phyloP scores from a whole-genome alignment of 2,329 filamentous ascomycete species.

The Passalora sequoiae region DNA sequence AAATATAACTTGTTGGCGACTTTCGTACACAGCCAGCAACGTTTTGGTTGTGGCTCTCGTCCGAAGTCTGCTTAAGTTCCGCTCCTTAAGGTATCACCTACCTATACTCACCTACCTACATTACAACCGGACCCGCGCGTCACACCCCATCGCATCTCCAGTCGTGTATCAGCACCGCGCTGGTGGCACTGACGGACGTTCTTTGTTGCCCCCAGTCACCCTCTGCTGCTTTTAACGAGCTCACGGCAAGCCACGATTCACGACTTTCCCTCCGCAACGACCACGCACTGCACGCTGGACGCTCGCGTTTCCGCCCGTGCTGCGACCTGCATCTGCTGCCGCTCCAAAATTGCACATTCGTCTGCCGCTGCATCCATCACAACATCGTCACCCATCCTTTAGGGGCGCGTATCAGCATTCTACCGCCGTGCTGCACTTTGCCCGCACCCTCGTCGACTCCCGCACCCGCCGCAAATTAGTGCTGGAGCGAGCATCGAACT shows the following conservation, averaged over 20 bases:
- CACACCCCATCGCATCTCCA: neutral
- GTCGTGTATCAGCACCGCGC: neutral
- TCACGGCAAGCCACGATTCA: constrained; percentile 7
- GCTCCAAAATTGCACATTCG: neutral
- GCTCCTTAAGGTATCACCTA: too few species aligned
- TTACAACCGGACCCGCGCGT: neutral
- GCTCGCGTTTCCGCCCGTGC: too few species aligned
- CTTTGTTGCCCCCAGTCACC: constrained; percentile 5
- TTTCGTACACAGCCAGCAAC: neutral
- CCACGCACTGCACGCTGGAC: neutral
- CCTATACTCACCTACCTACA: too few species aligned
- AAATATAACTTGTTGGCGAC: too few species aligned
- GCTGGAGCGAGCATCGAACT: constrained; percentile 5
- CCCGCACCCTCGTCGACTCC: too few species aligned
- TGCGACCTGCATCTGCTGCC: neutral
- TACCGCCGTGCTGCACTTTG: too few species aligned
- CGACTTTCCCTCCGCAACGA: neutral
- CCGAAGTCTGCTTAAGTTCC: constrained; percentile 3
- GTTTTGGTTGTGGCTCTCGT: constrained; percentile 1
- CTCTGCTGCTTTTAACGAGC: neutral
- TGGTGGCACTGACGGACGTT: constrained; percentile 4
- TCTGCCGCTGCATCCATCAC: neutral
- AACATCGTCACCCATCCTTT: neutral
- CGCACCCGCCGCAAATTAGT: constrained; percentile 3
- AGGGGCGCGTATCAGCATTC: neutral